Conservation (phyloP, 1,284 basidiomycete genomes). For the Prillingera fragicola region DNA sequence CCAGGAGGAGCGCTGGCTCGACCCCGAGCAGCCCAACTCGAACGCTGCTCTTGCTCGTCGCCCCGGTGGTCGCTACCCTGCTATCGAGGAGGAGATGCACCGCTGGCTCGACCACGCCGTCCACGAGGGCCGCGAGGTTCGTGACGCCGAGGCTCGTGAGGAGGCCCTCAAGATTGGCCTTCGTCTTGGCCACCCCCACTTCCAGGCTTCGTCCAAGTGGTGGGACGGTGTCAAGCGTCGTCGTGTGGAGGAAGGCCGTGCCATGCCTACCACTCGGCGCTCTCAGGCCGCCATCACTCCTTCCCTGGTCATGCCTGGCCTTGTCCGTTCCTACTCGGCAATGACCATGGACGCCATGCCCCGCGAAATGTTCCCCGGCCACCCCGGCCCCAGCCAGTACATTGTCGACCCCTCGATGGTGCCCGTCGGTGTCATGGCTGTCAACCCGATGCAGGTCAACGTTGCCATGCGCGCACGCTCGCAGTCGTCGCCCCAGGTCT, state of each 20-base stretch:
- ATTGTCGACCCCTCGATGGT: conserved; percentile 10
- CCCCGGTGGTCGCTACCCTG: conserved; percentile 19
- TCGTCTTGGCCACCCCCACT: conserved; percentile 18
- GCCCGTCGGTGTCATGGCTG: conserved; percentile 3
- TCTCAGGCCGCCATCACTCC: conserved; percentile 5
- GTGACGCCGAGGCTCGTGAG: conserved; percentile 19
- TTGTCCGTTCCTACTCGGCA: conserved; percentile 16
- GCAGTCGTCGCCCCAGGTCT: conserved; percentile 19
- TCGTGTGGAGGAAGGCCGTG: conserved; percentile 19
- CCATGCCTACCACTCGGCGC: conserved; percentile 16
- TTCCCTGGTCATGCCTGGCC: conserved; percentile 6
- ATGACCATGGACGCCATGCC: conserved; percentile 15
- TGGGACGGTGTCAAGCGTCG: conserved; percentile 24
- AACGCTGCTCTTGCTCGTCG: conserved; percentile 11
- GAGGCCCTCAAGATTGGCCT: conserved; percentile 18
- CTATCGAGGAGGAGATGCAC: conserved; percentile 23
- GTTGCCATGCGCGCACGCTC: conserved; percentile 13
- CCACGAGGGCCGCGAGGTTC: conserved; percentile 17
- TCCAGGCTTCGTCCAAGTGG: conserved; percentile 24
- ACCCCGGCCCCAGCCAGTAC: conserved; percentile 11
- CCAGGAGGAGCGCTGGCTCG: conserved; percentile 22
- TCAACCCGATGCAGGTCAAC: conserved; percentile 1
- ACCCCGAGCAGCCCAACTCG: conserved; percentile 14
- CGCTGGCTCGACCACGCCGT: conserved; percentile 21
- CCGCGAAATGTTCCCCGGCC: conserved; percentile 10